Conservation (phyloP, 2,329 filamentous ascomycete genomes). For the Colletotrichum nymphaeae region DNA sequence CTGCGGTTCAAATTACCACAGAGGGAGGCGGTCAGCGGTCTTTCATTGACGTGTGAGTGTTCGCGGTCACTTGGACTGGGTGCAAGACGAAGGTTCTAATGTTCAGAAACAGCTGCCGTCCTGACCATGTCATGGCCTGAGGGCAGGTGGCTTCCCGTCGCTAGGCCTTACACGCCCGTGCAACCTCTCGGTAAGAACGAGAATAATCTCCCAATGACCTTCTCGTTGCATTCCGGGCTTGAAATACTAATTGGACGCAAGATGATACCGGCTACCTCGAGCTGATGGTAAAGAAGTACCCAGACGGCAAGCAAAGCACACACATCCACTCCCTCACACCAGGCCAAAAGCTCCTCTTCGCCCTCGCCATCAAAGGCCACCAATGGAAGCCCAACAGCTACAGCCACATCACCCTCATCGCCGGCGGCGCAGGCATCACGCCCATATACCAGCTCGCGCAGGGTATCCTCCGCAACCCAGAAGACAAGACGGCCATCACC, state of each 20-base stretch:
- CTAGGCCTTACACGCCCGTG: constrained; percentile 76
- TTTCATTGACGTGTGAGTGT: constrained; percentile 85
- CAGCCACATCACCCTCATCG: constrained; percentile 70
- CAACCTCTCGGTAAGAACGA: constrained; percentile 56
- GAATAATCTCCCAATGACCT: not conserved
- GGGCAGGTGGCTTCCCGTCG: constrained; percentile 66
- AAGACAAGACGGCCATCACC: constrained; percentile 71
- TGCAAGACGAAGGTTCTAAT: constrained; percentile 76
- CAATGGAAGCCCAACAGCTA: constrained; percentile 63
- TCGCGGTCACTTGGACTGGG: constrained; percentile 82
- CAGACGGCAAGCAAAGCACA: constrained; percentile 70
- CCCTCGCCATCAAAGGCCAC: constrained; percentile 64
- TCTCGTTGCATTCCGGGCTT: too few relatives aligned
- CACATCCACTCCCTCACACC: constrained; percentile 75
- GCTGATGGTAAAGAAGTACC: constrained; percentile 76
- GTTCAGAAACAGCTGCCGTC: constrained; percentile 34
- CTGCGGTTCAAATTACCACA: constrained; percentile 90
- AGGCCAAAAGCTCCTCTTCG: constrained; percentile 70
- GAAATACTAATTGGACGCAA: constrained; percentile 37
- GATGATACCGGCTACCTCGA: constrained; percentile 70
- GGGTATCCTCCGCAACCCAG: constrained; percentile 70
- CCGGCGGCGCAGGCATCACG: constrained; percentile 79
- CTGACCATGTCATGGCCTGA: constrained; percentile 60
- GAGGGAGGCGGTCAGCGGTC: constrained; percentile 83
- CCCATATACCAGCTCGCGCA: constrained; percentile 74